Base-by-base conservation (phyloP, 148 eudicot genomes). In the Suaeda aralocaspica region DNA sequence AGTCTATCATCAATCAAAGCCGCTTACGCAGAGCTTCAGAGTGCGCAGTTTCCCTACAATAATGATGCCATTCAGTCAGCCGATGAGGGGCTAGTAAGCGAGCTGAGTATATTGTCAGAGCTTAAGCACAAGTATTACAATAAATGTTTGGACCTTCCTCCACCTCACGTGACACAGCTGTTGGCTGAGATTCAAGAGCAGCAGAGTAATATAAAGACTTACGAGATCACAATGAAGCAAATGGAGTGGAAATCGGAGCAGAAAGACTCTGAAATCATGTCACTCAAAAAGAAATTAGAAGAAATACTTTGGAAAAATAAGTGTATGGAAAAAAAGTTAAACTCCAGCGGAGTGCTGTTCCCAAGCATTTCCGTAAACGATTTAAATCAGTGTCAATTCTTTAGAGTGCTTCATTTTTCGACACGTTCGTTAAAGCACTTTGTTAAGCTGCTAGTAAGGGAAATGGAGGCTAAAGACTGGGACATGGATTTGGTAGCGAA, bases 171-270 rank as follows among this genome's bases (percentile, higher is more conserved):
- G 48, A 82, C 96, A 0, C 71, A 85, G 4, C 59, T 88, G 57
- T 83, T 90, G 1, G 88, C 98, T 0, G 96, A 93, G 80, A 88
- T 93, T 71, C 92, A 93, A 66, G 98, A 93, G 68, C 98, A 90
- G 12, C 96, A 93, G 74, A 82, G 92, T 30, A 68, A 83, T 3
- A 91, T 85, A 64, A 93, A 87, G 80, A 88, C 90, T 28, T 93
- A 93, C 21, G 92, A 90, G 78, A 85, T 93, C 49, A 82, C 94
- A 1, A 90, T 86, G 83, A 93, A 87, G 77, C 89, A 90, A 67
- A 55, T 88, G 82, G 89, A 85, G 68, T 42, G 70, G 14, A 83
- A 81, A 36, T 64, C 85, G 19, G 81, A 87, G 18, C 52, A 67
- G 4, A 88, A 83, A 39, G 90, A 84, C 7, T 21, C 21, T 0